A percentile compares a stretch with the other conserved stretches of the same genome.
Evolutionary conservation across 495 filamentous ascomycete genomes (phyloP).

Genomic region (Lasiosphaeria hispida): DNA sequence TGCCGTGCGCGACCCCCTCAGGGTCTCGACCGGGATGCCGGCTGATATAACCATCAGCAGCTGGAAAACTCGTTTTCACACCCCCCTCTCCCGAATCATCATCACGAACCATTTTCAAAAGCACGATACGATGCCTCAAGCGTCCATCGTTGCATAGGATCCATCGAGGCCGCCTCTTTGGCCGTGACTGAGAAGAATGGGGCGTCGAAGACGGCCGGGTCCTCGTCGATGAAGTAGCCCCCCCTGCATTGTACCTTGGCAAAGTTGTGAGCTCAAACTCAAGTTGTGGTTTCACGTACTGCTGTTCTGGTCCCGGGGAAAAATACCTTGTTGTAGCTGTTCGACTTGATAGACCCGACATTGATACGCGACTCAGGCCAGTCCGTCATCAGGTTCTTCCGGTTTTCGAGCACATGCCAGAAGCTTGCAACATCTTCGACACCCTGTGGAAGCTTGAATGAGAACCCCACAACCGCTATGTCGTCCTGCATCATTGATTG

Average conservation of each 20-base stretch:
- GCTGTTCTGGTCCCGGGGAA: neutral
- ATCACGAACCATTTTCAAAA: slow-evolving; percentile 60
- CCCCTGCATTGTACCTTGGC: slow-evolving; percentile 11
- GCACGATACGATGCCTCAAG: slow-evolving; percentile 77
- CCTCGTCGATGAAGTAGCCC: slow-evolving; percentile 37
- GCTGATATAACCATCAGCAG: neutral
- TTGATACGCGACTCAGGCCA: slow-evolving; percentile 35
- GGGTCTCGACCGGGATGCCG: slow-evolving; percentile 68
- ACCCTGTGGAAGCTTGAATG: slow-evolving; percentile 38
- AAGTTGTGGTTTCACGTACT: neutral
- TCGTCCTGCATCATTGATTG: slow-evolving; percentile 2
- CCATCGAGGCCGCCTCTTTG: slow-evolving; percentile 56
- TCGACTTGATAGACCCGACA: slow-evolving; percentile 20
- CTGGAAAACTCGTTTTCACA: slow-evolving; percentile 30
- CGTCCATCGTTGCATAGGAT: slow-evolving; percentile 73
- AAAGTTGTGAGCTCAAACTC: neutral
- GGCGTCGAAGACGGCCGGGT: slow-evolving; percentile 48
- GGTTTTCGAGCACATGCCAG: slow-evolving; percentile 34
- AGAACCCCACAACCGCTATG: slow-evolving; percentile 37
- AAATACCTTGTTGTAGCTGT: slow-evolving; percentile 9
- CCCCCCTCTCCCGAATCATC: too few relatives aligned
- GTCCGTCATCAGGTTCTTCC: slow-evolving; percentile 34
- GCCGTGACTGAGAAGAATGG: slow-evolving; percentile 57
- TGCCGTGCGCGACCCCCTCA: slow-evolving; percentile 31
- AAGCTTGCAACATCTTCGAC: slow-evolving; percentile 29